phyloP scores from a whole-genome alignment of 2,329 filamentous ascomycete species.

The Claviceps sp. region DNA sequence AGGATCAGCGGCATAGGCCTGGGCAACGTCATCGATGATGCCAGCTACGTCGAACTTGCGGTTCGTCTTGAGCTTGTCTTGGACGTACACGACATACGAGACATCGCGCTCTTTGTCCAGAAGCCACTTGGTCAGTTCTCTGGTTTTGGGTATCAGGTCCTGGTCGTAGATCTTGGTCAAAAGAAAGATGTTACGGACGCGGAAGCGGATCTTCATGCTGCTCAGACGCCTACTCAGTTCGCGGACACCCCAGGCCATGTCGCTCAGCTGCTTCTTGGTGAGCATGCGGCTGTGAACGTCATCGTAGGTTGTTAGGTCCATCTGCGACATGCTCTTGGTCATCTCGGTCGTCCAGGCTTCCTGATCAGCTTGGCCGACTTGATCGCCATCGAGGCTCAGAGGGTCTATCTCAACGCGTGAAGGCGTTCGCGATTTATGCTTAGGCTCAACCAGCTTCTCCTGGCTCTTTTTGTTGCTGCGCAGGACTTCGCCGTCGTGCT shows the following conservation, averaged over 20 bases:
- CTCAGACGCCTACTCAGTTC: slow-evolving; percentile 79
- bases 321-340: slow-evolving; percentile 26
- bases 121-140: slow-evolving; percentile 69
- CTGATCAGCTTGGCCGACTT: slow-evolving; percentile 43
- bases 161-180: slow-evolving; percentile 87
- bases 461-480: slow-evolving; percentile 8
- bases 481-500: slow-evolving; percentile 7
- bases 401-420: slow-evolving; percentile 24
- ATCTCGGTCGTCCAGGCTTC: slow-evolving; percentile 39
- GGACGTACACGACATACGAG: slow-evolving; percentile 68
- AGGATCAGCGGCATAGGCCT: slow-evolving; percentile 25
- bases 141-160: slow-evolving; percentile 61
- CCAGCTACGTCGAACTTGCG: slow-evolving; percentile 60
- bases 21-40: slow-evolving; percentile 47
- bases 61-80: slow-evolving; percentile 59
- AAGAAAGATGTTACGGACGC: slow-evolving; percentile 72
- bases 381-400: slow-evolving; percentile 25
- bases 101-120: slow-evolving; percentile 54
- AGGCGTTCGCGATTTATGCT: slow-evolving; percentile 7
- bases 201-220: slow-evolving; percentile 68
- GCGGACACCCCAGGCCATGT: slow-evolving; percentile 93
- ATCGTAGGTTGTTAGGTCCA: slow-evolving; percentile 23
- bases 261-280: slow-evolving; percentile 86
- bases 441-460: slow-evolving; percentile 13
- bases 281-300: slow-evolving; percentile 55